These are phyloP conservation scores for Irpex sp. DNA, from an alignment of 1,284 basidiomycete genomes.

Conservation along the genomic window DNA sequence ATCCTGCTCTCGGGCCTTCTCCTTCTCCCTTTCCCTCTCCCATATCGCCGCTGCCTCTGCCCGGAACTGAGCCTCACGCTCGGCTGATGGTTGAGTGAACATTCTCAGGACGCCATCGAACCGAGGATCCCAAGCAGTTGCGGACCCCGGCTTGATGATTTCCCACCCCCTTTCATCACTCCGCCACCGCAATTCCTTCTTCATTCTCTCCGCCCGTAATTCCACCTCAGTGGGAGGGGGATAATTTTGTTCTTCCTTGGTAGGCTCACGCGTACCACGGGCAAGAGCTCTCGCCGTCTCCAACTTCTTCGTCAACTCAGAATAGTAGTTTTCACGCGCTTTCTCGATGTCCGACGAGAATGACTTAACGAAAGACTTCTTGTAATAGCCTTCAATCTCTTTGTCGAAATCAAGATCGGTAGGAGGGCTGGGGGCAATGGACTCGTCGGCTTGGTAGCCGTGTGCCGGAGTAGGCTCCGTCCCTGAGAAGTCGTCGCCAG, in stretches of 20 bases:
- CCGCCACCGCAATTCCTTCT: constrained; percentile 85
- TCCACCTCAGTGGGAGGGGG: constrained; percentile 87
- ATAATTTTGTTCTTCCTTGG: constrained; percentile 75
- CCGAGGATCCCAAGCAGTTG: constrained; percentile 73
- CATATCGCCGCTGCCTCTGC: constrained; percentile 7
- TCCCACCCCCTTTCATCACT: constrained; percentile 73
- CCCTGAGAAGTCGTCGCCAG: constrained; percentile 9
- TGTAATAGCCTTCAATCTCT: constrained; percentile 65
- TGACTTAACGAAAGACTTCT: constrained; percentile 52
- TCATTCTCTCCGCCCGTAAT: constrained; percentile 74
- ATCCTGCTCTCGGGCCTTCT: constrained; percentile 1
- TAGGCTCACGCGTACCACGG: constrained; percentile 75
- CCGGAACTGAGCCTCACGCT: constrained; percentile 10
- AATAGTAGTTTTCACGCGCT: constrained; percentile 75
- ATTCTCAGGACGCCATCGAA: constrained; percentile 65
- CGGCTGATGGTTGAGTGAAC: constrained; percentile 41
- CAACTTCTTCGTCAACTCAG: constrained; percentile 64
- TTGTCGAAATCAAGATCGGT: constrained; percentile 75
- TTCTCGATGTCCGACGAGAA: constrained; percentile 62
- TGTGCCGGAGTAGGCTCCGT: constrained; percentile 20
- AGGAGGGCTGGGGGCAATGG: constrained; percentile 13
- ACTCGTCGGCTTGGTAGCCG: constrained; percentile 18
- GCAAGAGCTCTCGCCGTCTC: constrained; percentile 72
- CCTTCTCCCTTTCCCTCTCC: constrained; percentile 3
- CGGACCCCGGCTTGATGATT: constrained; percentile 59